phyloP scores from a whole-genome alignment of 495 filamentous ascomycete genomes.

The Trichocladium antarcticum region DNA sequence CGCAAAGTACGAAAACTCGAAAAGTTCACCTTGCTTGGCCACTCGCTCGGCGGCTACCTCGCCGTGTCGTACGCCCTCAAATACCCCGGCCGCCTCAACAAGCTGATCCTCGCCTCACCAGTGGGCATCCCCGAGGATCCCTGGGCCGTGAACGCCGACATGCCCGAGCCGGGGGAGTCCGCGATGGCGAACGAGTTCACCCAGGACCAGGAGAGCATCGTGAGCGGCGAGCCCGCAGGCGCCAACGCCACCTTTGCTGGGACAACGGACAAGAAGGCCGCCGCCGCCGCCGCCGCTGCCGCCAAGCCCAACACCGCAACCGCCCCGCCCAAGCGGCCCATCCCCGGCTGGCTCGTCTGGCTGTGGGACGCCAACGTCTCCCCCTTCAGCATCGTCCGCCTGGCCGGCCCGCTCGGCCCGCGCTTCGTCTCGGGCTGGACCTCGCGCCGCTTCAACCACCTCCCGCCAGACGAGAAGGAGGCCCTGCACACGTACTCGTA shows the following conservation, averaged over 20 bases:
- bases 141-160: slow-evolving; percentile 68
- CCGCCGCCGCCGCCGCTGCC: slow-evolving; percentile 17
- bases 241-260: slow-evolving; percentile 11
- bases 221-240: slow-evolving; percentile 19
- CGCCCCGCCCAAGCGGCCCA: slow-evolving; percentile 39
- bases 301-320: slow-evolving; percentile 15
- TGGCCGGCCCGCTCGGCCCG: slow-evolving; percentile 84
- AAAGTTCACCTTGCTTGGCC: slow-evolving; percentile 82
- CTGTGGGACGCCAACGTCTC: slow-evolving; percentile 97
- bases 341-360: slow-evolving; percentile 77
- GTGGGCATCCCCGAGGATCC: slow-evolving; percentile 95
- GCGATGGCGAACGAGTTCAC: slow-evolving; percentile 61
- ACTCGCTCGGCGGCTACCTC: slow-evolving; percentile 90
- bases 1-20: slow-evolving; percentile 78
- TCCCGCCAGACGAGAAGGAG: slow-evolving; percentile 69
- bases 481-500: slow-evolving; percentile 88
- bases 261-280: slow-evolving; percentile 21
- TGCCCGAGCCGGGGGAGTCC: slow-evolving; percentile 65
- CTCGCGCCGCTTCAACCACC: slow-evolving; percentile 76
- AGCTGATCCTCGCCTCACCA: slow-evolving; percentile 86
- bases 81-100: slow-evolving; percentile 87
- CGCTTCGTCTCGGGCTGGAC: slow-evolving; percentile 93
- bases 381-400: slow-evolving; percentile 80
- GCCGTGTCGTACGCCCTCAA: slow-evolving; percentile 91
- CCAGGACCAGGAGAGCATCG: slow-evolving; percentile 57